Percentiles rank a stretch among this genome's conserved stretches.
These are phyloP conservation scores for Crassisporium funariophilum DNA, from an alignment of 768 basidiomycete genomes.

Conservation along the genomic window DNA sequence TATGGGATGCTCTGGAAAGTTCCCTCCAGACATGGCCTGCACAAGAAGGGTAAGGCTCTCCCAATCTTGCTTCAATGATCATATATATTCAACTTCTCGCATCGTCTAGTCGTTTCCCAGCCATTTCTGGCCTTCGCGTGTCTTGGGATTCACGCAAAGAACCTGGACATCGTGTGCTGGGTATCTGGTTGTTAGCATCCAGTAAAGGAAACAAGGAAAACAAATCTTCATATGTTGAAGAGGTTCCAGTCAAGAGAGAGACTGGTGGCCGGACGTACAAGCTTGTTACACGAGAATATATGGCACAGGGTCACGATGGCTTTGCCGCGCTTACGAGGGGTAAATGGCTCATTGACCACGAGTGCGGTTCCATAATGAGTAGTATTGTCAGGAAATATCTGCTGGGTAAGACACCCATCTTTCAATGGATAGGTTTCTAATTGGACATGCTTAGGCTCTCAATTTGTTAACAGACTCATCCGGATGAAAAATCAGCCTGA, in stretches of 20 bases:
- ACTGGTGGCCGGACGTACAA: conserved; percentile 64
- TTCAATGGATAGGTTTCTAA: background rate
- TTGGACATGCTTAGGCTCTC: conserved; percentile 52
- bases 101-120: conserved; percentile 74
- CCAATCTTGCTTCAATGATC: background rate
- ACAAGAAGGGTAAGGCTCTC: conserved; percentile 76
- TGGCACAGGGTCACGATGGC: conserved; percentile 85
- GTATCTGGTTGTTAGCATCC: conserved; percentile 62
- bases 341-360: conserved; percentile 77
- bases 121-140: conserved; percentile 82
- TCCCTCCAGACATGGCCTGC: conserved; percentile 80
- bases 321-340: conserved; percentile 67
- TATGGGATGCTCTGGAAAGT: conserved; percentile 81
- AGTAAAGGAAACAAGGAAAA: conserved; percentile 28
- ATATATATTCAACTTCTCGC: background rate
- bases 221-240: conserved; percentile 37
- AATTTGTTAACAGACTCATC: conserved; percentile 69
- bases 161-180: conserved; percentile 72
- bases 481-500: conserved; percentile 34
- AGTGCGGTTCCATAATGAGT: conserved; percentile 79
- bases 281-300: conserved; percentile 85
- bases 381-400: conserved; percentile 81
- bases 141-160: conserved; percentile 82
- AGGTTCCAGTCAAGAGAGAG: conserved; percentile 55
- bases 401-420: conserved; percentile 53